Conservation (phyloP, 768 basidiomycete species). For the Postia placenta region DNA sequence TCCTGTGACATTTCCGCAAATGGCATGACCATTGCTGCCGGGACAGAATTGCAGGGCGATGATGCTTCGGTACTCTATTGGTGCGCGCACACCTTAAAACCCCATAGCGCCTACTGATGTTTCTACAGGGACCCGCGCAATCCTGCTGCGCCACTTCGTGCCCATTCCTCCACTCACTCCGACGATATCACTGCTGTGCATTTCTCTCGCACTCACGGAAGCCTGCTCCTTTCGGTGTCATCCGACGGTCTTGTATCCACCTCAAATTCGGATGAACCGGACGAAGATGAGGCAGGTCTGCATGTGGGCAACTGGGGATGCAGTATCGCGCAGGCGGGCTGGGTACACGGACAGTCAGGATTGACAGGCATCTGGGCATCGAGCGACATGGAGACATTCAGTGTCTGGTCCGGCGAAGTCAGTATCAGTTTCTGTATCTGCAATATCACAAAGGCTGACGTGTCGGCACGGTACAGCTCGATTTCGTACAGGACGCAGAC, state of each 20-base stretch:
- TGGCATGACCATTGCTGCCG: slow-evolving; percentile 71
- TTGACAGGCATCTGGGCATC: slow-evolving; percentile 64
- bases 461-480: slow-evolving; percentile 39
- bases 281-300: slow-evolving; percentile 83
- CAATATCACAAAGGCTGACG: not conserved
- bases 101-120: not conserved
- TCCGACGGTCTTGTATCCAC: slow-evolving; percentile 78
- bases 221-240: slow-evolving; percentile 70
- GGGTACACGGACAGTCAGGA: slow-evolving; percentile 36
- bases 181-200: slow-evolving; percentile 84
- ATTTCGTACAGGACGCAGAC: slow-evolving; percentile 48
- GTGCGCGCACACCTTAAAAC: slow-evolving; percentile 25
- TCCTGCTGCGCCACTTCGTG: slow-evolving; percentile 59
- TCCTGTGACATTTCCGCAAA: slow-evolving; percentile 68
- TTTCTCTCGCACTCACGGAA: slow-evolving; percentile 35
- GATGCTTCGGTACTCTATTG: slow-evolving; percentile 85
- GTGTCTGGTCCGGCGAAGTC: slow-evolving; percentile 75
- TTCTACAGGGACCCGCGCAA: slow-evolving; percentile 76
- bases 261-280: slow-evolving; percentile 65
- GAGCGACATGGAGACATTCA: slow-evolving; percentile 95
- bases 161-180: slow-evolving; percentile 85
- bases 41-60: slow-evolving; percentile 74
- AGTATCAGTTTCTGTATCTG: too few relatives aligned
- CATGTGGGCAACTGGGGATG: slow-evolving; percentile 85
- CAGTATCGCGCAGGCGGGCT: slow-evolving; percentile 73